These are phyloP conservation scores for Pelargonium fulgidum DNA, from an alignment of 441 rosid genomes.

Conservation along the genomic window DNA sequence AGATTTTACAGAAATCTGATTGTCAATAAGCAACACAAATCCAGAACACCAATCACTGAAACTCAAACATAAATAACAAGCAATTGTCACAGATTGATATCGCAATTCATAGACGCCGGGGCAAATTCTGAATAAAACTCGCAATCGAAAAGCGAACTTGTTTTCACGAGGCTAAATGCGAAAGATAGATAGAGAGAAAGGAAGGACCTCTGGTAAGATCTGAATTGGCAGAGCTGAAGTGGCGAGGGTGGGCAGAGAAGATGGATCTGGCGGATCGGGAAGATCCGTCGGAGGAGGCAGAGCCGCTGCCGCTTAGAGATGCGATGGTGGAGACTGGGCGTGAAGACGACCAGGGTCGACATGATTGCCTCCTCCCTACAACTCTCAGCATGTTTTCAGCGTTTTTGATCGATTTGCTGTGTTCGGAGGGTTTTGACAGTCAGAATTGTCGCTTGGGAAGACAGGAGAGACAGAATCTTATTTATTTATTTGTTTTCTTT, in stretches of 20 bases:
- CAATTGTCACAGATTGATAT: not conserved
- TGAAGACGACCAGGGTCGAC: constrained; percentile 4
- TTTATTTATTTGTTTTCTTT: too few relatives aligned
- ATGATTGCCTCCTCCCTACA: constrained; percentile 1
- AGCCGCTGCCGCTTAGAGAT: not conserved
- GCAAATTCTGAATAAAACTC: too few relatives aligned
- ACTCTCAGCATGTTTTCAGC: not conserved
- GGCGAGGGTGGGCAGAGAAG: not conserved
- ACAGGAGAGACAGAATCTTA: not conserved
- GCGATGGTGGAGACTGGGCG: not conserved
- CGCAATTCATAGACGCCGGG: not conserved
- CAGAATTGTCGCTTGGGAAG: not conserved
- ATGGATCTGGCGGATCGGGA: not conserved
- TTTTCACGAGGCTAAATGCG: not conserved
- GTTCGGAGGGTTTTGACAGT: not conserved
- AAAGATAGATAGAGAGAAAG: not conserved
- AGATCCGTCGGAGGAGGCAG: not conserved
- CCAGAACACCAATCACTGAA: not conserved
- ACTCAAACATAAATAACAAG: not conserved
- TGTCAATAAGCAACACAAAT: not conserved
- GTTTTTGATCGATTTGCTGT: not conserved
- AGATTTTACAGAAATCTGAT: not conserved
- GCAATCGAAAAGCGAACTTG: not conserved
- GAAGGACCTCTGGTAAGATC: not conserved
- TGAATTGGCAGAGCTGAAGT: not conserved